phyloP scores from a whole-genome alignment of 345 rosid species.

The Garcia nutans region DNA sequence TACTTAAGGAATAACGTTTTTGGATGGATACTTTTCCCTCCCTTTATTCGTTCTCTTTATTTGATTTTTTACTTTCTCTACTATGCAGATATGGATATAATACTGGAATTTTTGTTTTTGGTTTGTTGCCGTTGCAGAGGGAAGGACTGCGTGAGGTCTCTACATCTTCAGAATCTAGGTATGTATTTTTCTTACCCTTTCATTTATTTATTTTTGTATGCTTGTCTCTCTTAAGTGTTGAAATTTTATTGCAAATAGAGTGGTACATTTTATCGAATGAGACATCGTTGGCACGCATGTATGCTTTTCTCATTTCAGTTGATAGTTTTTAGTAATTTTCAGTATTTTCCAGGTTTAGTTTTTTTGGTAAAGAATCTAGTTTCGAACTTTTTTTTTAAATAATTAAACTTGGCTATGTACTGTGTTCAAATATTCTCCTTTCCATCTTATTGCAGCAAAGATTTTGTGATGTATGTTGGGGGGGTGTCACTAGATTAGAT shows the following conservation, averaged over 20 bases:
- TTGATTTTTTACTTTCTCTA: neutral
- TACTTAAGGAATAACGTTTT: conserved; percentile 19
- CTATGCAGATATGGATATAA: neutral
- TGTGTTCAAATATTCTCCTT: neutral
- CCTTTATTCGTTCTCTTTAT: neutral
- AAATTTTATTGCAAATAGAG: neutral
- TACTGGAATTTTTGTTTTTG: conserved; percentile 9
- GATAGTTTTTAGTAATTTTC: neutral
- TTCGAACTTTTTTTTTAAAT: neutral
- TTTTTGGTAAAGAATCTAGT: neutral
- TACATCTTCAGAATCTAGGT: conserved; percentile 44
- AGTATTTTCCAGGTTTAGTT: neutral
- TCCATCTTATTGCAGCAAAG: conserved; percentile 59
- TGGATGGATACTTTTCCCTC: neutral
- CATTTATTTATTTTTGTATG: too few species aligned
- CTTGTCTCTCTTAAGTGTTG: neutral
- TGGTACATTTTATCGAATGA: neutral
- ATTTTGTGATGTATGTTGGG: conserved; percentile 78
- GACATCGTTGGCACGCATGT: neutral
- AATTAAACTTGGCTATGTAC: neutral
- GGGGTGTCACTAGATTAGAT: too few species aligned
- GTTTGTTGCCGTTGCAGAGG: conserved; percentile 29
- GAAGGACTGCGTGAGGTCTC: conserved; percentile 18
- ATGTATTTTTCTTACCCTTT: neutral
- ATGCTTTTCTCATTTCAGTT: neutral